Conservation (phyloP, 768 basidiomycete genomes). For the Boletellus sp. region DNA sequence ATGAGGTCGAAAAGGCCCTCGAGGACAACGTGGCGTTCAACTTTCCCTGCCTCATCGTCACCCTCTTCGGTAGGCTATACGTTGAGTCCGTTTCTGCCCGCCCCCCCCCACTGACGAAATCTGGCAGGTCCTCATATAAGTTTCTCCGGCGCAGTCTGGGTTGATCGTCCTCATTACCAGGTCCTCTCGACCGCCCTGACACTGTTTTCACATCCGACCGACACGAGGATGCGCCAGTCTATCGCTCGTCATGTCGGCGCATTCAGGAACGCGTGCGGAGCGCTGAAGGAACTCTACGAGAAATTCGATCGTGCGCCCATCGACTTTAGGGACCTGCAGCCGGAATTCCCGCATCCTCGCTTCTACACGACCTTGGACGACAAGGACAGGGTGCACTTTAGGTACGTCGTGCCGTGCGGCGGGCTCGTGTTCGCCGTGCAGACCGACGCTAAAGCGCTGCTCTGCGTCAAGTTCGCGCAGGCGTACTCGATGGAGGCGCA, state of each 20-base stretch:
- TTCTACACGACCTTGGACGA: not conserved
- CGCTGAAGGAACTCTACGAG: not conserved
- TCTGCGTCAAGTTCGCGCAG: not conserved
- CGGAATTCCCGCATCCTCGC: not conserved
- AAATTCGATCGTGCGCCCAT: not conserved
- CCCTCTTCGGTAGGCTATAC: constrained; percentile 19
- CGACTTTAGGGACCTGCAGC: not conserved
- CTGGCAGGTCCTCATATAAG: constrained; percentile 17
- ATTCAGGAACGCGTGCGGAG: not conserved
- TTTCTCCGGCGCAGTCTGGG: constrained; percentile 25
- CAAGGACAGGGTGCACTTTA: not conserved
- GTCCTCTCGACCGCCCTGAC: constrained; percentile 23
- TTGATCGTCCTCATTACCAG: constrained; percentile 21
- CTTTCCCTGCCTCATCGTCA: constrained; percentile 22
- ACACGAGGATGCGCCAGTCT: constrained; percentile 1
- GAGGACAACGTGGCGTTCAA: not conserved
- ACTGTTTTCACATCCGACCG: constrained; percentile 21
- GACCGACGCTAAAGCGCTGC: not conserved
- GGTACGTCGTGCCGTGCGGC: not conserved
- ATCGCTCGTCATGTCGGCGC: not conserved
- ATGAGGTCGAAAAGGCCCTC: not conserved
- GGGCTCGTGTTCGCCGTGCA: not conserved
- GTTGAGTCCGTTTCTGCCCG: not conserved
- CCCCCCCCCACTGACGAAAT: not conserved
- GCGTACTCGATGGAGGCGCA: not conserved